Conservation (phyloP, 2,329 filamentous ascomycete genomes). For the Fusarium tupiense region DNA sequence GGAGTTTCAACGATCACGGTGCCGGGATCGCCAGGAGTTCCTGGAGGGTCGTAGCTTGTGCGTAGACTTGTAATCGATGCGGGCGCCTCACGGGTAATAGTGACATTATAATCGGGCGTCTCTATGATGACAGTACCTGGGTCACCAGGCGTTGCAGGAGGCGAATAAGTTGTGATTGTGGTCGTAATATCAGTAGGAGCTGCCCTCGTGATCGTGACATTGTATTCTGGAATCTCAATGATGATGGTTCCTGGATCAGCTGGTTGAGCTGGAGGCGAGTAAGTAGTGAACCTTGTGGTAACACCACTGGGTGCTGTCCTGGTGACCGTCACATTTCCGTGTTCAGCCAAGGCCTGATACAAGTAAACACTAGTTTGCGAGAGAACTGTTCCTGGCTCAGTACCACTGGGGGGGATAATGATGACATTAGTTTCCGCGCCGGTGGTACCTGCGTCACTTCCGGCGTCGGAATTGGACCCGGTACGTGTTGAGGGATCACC, state of each 20-base stretch:
- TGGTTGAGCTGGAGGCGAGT: slow-evolving; percentile 11
- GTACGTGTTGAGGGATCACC: slow-evolving; percentile 27
- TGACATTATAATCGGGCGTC: slow-evolving; percentile 30
- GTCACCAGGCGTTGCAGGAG: slow-evolving; percentile 20
- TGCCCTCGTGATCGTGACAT: slow-evolving; percentile 25
- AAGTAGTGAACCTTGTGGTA: slow-evolving; percentile 22
- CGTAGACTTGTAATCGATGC: slow-evolving; percentile 14
- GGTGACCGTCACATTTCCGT: slow-evolving; percentile 30
- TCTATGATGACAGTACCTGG: slow-evolving; percentile 30
- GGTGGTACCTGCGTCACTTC: slow-evolving; percentile 11
- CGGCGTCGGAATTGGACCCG: background rate
- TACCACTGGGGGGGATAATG: slow-evolving; percentile 32
- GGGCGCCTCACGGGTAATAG: slow-evolving; percentile 15
- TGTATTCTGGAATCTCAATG: slow-evolving; percentile 25
- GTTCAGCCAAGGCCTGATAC: slow-evolving; percentile 20
- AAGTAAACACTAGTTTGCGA: slow-evolving; percentile 33
- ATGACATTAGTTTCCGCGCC: slow-evolving; percentile 30
- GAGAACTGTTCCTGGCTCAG: slow-evolving; percentile 29
- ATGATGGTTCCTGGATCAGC: slow-evolving; percentile 28
- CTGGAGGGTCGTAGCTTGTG: slow-evolving; percentile 15
- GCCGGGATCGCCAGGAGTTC: slow-evolving; percentile 18
- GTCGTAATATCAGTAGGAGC: slow-evolving; percentile 18
- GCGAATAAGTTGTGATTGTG: slow-evolving; percentile 25
- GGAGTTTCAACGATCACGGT: slow-evolving; percentile 23
- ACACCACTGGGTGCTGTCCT: slow-evolving; percentile 18